These are phyloP conservation scores for Gracilariopsis chorda DNA, from an alignment of 23 red algal species.

Conservation along the genomic window DNA sequence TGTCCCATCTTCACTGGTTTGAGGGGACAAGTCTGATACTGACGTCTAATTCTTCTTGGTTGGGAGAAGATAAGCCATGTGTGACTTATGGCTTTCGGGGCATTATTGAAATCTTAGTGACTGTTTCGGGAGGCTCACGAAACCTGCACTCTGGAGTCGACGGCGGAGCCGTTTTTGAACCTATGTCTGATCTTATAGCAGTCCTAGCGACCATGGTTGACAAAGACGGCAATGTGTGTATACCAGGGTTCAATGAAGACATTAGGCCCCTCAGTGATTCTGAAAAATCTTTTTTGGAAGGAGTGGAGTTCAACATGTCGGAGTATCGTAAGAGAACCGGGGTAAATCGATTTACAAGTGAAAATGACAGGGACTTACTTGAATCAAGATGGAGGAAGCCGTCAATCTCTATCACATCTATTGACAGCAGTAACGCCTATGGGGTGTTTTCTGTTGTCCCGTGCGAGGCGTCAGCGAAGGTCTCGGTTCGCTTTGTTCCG, in stretches of 20 bases:
- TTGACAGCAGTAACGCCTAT: slow-evolving; percentile 66
- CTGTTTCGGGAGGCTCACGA: slow-evolving; percentile 63
- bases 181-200: slow-evolving; percentile 76
- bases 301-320: slow-evolving; percentile 43
- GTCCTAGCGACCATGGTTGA: slow-evolving; percentile 69
- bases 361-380: slow-evolving; percentile 34
- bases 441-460: slow-evolving; percentile 71
- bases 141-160: slow-evolving; percentile 91
- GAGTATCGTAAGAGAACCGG: slow-evolving; percentile 66
- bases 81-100: slow-evolving; percentile 95
- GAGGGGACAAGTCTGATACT: slow-evolving; percentile 64
- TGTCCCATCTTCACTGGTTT: slow-evolving; percentile 55
- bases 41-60: slow-evolving; percentile 77
- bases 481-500: slow-evolving; percentile 92
- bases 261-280: slow-evolving; percentile 26
- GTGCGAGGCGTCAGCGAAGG: slow-evolving; percentile 30
- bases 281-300: slow-evolving; percentile 32
- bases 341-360: slow-evolving; percentile 42
- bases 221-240: slow-evolving; percentile 36
- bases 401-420: slow-evolving; percentile 61
- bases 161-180: slow-evolving; percentile 85
- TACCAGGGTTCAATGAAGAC: slow-evolving; percentile 83
- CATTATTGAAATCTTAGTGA: slow-evolving; percentile 64
- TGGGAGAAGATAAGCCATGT: slow-evolving; percentile 81
- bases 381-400: slow-evolving; percentile 60